Conservation (phyloP, 768 basidiomycete genomes). For the Auricularia cornea region DNA sequence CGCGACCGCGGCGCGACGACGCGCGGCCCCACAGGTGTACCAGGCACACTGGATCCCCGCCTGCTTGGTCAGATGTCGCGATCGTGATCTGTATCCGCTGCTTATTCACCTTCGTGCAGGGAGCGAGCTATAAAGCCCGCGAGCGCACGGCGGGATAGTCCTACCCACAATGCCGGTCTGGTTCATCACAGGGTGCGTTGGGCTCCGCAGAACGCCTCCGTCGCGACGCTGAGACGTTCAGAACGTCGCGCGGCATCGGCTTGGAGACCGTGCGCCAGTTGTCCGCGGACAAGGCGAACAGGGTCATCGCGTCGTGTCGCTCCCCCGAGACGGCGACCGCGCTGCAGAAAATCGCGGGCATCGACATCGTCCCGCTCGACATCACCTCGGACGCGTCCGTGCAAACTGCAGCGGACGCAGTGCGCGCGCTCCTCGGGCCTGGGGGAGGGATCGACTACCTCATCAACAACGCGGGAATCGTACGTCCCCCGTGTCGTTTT, state of each 20-base stretch:
- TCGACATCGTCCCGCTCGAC: constrained; percentile 26
- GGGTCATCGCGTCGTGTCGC: constrained; percentile 18
- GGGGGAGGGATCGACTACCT: neutral
- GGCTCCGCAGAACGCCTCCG: neutral
- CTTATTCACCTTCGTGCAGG: too few species aligned
- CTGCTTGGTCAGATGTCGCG: too few species aligned
- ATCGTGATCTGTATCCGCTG: too few species aligned
- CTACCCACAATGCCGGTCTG: constrained; percentile 5
- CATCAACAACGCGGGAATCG: constrained; percentile 1
- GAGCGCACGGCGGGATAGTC: too few species aligned
- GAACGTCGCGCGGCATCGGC: constrained; percentile 16
- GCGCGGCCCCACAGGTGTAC: too few species aligned
- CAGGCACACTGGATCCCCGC: too few species aligned
- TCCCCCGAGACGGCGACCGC: constrained; percentile 12
- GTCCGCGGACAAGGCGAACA: constrained; percentile 10
- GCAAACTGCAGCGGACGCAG: constrained; percentile 14
- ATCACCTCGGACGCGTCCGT: constrained; percentile 20
- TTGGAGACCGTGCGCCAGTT: constrained; percentile 12
- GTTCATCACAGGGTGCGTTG: constrained; percentile 11
- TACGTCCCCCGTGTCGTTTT: neutral
- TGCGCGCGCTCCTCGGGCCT: neutral
- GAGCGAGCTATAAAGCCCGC: too few species aligned
- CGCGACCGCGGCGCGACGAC: too few species aligned
- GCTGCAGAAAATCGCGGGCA: constrained; percentile 17
- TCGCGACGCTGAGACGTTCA: neutral